Conservation (phyloP, 345 rosid species). For the Combretum micranthum region DNA sequence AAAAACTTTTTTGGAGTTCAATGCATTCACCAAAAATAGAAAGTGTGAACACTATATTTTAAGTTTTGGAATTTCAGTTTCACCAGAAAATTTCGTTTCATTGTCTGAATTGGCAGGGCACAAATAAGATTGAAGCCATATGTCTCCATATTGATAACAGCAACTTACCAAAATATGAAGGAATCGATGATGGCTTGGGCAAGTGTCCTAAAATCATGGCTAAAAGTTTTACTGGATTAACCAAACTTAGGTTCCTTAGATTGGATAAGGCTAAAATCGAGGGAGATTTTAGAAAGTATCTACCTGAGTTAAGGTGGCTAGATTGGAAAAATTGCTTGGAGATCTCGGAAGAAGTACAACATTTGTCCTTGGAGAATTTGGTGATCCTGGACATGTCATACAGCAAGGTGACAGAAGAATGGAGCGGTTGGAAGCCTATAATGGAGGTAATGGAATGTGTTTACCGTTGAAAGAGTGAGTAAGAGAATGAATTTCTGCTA, state of each 20-base stretch:
- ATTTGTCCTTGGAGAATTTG: not conserved
- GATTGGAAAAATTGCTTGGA: too few species aligned
- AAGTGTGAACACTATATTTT: too few species aligned
- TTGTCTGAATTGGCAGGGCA: not conserved
- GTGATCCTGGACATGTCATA: conserved; percentile 1
- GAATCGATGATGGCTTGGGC: not conserved
- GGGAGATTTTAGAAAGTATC: not conserved
- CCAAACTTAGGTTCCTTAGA: not conserved
- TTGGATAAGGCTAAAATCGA: not conserved
- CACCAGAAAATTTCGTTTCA: too few species aligned
- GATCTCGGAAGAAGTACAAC: too few species aligned
- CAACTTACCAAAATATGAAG: rapidly evolving
- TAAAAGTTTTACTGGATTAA: not conserved
- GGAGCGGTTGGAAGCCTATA: not conserved
- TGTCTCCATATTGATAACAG: not conserved
- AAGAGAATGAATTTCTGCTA: not conserved
- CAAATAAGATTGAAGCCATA: not conserved
- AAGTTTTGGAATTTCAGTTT: too few species aligned
- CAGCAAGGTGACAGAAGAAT: not conserved
- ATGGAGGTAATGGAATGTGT: not conserved
- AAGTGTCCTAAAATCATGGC: not conserved
- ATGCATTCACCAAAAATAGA: too few species aligned
- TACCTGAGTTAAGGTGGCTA: too few species aligned
- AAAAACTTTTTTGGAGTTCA: too few species aligned
- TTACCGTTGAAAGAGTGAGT: not conserved